Evolutionary conservation across 2,329 filamentous ascomycete genomes (phyloP).

Genomic region (Ophiostoma angusticollis): DNA sequence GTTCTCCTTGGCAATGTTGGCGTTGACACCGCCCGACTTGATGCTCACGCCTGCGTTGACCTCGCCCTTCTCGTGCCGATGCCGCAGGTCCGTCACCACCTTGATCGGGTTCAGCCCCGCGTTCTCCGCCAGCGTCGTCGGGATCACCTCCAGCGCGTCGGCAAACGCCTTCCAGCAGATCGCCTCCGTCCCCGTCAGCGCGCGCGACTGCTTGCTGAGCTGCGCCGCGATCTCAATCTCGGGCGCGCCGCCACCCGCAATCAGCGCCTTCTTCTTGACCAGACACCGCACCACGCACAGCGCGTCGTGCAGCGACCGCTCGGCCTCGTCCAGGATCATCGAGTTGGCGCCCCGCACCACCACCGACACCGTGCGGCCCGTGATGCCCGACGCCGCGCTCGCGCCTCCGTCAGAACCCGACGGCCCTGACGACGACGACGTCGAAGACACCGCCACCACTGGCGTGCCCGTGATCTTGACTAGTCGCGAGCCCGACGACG

Average conservation of each 20-base stretch:
- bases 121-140: conserved; percentile 93
- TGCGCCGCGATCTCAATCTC: conserved; percentile 92
- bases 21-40: conserved; percentile 92
- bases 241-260: conserved; percentile 89
- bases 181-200: conserved; percentile 78
- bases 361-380: conserved; percentile 83
- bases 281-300: conserved; percentile 94
- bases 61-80: conserved; percentile 90
- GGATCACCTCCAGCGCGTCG: conserved; percentile 92
- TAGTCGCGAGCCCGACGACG: conserved; percentile 77
- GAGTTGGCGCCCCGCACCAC: conserved; percentile 89
- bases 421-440: conserved; percentile 1
- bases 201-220: conserved; percentile 68
- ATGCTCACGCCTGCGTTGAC: conserved; percentile 96
- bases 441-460: conserved; percentile 1
- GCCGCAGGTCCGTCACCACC: conserved; percentile 89
- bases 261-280: conserved; percentile 99
- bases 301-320: conserved; percentile 91
- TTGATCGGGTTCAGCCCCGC: conserved; percentile 97
- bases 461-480: conserved; percentile 77
- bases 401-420: neutral
- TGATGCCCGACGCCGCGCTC: conserved; percentile 4
- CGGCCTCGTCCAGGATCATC: conserved; percentile 91
- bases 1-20: conserved; percentile 92
- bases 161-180: conserved; percentile 99